Evolutionary conservation across 371 early-diverging fungal species (phyloP).

Genomic region (Phascolomyces articulosus): DNA sequence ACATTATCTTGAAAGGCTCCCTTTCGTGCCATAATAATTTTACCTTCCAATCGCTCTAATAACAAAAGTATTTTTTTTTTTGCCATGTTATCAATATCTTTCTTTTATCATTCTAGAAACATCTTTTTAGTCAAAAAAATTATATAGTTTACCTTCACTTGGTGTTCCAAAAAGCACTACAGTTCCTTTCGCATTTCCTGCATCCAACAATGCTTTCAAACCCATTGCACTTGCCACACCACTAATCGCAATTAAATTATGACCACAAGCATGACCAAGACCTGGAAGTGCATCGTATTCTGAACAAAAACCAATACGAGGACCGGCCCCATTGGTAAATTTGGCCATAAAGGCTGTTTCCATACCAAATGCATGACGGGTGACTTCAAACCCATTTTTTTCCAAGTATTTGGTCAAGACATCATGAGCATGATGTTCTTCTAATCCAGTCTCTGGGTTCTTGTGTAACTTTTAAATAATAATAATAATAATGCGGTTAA

Average conservation of each 20-base stretch:
- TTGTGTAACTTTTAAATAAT: conserved; percentile 49
- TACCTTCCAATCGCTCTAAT: conserved; percentile 68
- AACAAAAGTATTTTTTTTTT: neutral
- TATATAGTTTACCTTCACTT: conserved; percentile 65
- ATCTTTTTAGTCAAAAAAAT: conserved; percentile 59
- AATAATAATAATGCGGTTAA: no score
- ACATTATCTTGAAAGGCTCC: conserved; percentile 68
- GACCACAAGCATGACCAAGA: conserved; percentile 69
- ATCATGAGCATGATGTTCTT: conserved; percentile 61
- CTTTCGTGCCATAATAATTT: conserved; percentile 64
- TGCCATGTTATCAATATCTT: neutral
- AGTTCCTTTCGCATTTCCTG: conserved; percentile 53
- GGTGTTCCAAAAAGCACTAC: conserved; percentile 81
- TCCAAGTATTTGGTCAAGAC: conserved; percentile 58
- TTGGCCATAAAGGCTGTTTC: conserved; percentile 67
- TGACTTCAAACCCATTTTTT: conserved; percentile 56
- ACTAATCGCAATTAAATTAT: conserved; percentile 71
- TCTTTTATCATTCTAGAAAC: conserved; percentile 6
- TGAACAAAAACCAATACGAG: conserved; percentile 57
- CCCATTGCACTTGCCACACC: conserved; percentile 68
- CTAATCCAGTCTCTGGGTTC: conserved; percentile 60
- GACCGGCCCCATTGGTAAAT: conserved; percentile 40
- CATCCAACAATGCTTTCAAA: conserved; percentile 57
- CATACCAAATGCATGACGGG: conserved; percentile 58
- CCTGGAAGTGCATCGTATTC: conserved; percentile 71